Conservation (phyloP, 1,284 basidiomycete genomes). For the Ustilago esculenta region DNA sequence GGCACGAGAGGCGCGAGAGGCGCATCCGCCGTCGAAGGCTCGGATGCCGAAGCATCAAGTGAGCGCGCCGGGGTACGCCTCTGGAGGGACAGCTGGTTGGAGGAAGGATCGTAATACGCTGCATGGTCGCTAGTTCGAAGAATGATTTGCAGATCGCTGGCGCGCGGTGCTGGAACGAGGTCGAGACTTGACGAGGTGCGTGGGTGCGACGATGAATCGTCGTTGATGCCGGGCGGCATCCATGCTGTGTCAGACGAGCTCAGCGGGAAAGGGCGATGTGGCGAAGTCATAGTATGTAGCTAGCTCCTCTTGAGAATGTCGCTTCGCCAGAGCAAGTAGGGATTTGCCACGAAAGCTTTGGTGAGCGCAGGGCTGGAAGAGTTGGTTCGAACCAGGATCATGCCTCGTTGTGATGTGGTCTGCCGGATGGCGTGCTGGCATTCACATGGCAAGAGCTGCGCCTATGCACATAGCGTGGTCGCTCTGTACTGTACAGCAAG, state of each 20-base stretch:
- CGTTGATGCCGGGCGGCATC: slow-evolving; percentile 16
- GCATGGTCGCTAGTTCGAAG: slow-evolving; percentile 53
- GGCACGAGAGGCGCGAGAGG: slow-evolving; percentile 24
- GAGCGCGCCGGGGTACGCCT: slow-evolving; percentile 1
- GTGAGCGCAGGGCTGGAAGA: neutral
- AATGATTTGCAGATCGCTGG: slow-evolving; percentile 53
- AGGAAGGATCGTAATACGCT: slow-evolving; percentile 50
- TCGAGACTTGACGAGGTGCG: slow-evolving; percentile 26
- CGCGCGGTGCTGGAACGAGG: slow-evolving; percentile 35
- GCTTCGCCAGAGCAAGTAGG: too few species aligned
- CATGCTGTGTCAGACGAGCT: slow-evolving; percentile 20
- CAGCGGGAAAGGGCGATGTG: slow-evolving; percentile 24
- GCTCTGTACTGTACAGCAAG: too few species aligned
- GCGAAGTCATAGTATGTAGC: slow-evolving; percentile 3
- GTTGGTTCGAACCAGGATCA: neutral
- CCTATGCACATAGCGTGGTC: too few species aligned
- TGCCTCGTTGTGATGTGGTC: neutral
- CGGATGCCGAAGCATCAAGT: neutral
- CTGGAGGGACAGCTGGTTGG: slow-evolving; percentile 48
- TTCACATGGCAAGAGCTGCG: neutral
- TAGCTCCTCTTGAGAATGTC: neutral
- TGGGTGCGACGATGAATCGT: neutral
- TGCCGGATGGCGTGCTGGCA: neutral
- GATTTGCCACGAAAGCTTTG: too few species aligned
- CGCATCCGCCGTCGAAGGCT: slow-evolving; percentile 2